Conservation (phyloP, 2,329 filamentous ascomycete species). For the Xylariaceae sp. region DNA sequence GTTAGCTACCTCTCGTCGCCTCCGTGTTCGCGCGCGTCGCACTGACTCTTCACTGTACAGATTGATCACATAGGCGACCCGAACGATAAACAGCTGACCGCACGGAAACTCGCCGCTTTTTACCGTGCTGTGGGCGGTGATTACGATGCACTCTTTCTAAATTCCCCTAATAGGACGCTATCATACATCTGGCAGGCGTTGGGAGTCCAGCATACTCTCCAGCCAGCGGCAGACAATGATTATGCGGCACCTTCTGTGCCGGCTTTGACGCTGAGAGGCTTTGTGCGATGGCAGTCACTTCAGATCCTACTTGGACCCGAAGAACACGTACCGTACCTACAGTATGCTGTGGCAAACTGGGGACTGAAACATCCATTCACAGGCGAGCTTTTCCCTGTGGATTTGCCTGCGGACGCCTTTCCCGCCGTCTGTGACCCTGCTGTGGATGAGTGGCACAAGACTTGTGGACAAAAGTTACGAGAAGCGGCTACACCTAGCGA, state of each 20-base stretch:
- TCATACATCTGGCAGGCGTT: constrained; percentile 93
- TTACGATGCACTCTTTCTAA: constrained; percentile 80
- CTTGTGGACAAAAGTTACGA: constrained; percentile 73
- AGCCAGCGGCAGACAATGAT: constrained; percentile 72
- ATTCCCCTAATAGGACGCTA: constrained; percentile 74
- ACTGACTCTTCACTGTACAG: constrained; percentile 46
- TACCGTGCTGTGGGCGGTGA: constrained; percentile 77
- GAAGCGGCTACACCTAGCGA: constrained; percentile 57
- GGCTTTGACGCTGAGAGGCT: constrained; percentile 81
- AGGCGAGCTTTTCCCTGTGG: constrained; percentile 67
- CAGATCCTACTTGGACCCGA: constrained; percentile 87
- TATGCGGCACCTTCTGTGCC: constrained; percentile 80
- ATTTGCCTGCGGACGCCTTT: constrained; percentile 67
- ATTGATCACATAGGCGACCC: constrained; percentile 64
- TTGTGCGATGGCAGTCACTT: constrained; percentile 92
- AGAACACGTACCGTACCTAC: constrained; percentile 84
- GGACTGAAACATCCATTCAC: constrained; percentile 76
- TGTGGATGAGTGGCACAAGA: constrained; percentile 86
- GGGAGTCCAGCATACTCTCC: constrained; percentile 84
- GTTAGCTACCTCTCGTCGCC: constrained; percentile 54
- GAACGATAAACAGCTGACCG: constrained; percentile 60
- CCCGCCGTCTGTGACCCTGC: constrained; percentile 75
- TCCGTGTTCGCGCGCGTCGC: background rate
- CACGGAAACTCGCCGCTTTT: constrained; percentile 75
- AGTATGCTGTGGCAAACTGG: constrained; percentile 80